phyloP scores from a whole-genome alignment of 202 grass and related monocot species.

The Bolboschoenoplectus hybrid region DNA sequence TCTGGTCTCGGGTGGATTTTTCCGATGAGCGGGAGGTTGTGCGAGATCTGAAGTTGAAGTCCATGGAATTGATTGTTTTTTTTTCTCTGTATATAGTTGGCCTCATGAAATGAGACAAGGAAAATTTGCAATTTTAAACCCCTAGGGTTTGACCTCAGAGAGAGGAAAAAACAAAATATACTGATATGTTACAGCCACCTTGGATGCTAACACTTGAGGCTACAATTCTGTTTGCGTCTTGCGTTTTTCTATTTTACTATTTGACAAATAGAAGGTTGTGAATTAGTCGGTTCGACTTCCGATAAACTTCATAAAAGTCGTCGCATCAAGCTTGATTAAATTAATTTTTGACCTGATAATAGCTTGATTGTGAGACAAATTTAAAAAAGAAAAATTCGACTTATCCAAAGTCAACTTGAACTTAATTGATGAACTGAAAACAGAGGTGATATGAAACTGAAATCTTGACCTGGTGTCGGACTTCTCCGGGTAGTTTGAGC shows the following conservation, averaged over 20 bases:
- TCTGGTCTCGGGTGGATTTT: not conserved
- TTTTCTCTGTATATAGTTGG: constrained; percentile 51
- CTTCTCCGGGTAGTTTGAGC: not conserved
- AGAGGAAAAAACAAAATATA: constrained; percentile 24
- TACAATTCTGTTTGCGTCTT: constrained; percentile 36
- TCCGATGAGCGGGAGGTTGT: not conserved
- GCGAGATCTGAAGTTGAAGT: not conserved
- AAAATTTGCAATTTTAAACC: constrained; percentile 11
- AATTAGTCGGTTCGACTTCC: not conserved
- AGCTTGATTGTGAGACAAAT: constrained; percentile 3
- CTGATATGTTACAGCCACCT: constrained; percentile 43
- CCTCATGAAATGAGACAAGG: constrained; percentile 64
- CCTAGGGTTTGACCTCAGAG: not conserved
- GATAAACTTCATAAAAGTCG: not conserved
- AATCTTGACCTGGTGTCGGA: not conserved
- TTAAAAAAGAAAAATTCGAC: not conserved
- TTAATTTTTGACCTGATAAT: constrained; percentile 13
- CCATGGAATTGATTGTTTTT: constrained; percentile 40
- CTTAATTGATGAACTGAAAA: not conserved
- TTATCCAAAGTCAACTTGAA: constrained; percentile 6
- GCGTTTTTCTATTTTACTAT: constrained; percentile 32
- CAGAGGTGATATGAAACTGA: constrained; percentile 11
- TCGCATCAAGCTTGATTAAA: not conserved
- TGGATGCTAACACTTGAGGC: constrained; percentile 56
- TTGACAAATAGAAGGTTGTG: constrained; percentile 7